Conservation (phyloP, 179 eudicot genomes). For the Actinidia chinensis region DNA sequence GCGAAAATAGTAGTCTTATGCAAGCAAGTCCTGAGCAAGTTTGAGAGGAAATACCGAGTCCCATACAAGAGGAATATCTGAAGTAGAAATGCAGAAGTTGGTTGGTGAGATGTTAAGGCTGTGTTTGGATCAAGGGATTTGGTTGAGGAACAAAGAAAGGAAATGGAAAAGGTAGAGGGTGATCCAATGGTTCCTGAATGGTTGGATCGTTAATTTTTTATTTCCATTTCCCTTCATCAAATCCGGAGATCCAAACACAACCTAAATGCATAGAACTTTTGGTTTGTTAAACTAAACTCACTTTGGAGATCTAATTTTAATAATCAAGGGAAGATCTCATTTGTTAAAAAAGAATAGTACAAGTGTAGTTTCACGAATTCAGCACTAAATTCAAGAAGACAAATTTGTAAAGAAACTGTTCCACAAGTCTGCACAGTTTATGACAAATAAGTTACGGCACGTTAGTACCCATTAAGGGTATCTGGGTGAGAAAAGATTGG, state of each 20-base stretch:
- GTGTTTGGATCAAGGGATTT: no score
- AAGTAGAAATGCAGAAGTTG: background rate
- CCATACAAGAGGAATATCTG: background rate
- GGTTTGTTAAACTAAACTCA: no score
- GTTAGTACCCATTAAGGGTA: background rate
- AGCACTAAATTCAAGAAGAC: background rate
- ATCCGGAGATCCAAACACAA: no score
- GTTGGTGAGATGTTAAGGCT: no score
- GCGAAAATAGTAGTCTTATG: slow-evolving; percentile 38
- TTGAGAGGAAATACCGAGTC: slow-evolving; percentile 6
- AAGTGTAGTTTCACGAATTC: background rate
- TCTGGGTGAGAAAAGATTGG: no score
- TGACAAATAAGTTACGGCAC: background rate
- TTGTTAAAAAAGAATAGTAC: background rate
- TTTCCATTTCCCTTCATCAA: no score
- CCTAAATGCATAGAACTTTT: no score
- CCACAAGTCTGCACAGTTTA: no score
- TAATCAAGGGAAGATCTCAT: background rate
- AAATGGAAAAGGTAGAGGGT: no score
- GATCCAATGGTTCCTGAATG: no score
- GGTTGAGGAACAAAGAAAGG: no score
- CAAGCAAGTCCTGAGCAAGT: slow-evolving; percentile 58
- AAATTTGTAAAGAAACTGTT: background rate
- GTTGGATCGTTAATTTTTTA: no score
- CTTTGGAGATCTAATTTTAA: background rate